phyloP scores from a whole-genome alignment of 805 yeast species.

The Cyberlindnera amylophila region DNA sequence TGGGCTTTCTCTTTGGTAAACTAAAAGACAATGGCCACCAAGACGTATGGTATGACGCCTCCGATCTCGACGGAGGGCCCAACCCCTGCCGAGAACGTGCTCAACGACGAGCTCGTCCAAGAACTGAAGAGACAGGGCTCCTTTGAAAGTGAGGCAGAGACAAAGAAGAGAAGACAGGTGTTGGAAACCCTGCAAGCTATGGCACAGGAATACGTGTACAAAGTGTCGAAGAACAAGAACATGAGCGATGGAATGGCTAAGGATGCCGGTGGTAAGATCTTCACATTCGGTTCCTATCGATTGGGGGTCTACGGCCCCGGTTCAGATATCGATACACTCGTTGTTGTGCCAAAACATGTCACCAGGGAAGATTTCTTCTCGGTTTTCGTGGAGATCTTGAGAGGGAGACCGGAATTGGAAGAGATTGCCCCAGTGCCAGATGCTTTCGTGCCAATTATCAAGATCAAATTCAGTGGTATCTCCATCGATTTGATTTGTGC shows the following conservation, averaged over 20 bases:
- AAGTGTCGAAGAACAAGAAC: constrained; percentile 74
- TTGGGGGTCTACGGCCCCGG: constrained; percentile 98
- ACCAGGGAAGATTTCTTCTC: constrained; percentile 84
- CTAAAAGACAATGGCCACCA: constrained; percentile 11
- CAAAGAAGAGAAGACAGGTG: constrained; percentile 75
- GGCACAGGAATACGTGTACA: constrained; percentile 77
- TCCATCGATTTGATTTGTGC: constrained; percentile 91
- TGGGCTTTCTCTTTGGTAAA: no score
- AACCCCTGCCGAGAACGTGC: constrained; percentile 67
- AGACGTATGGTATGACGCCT: constrained; percentile 28
- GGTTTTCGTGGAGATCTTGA: constrained; percentile 67
- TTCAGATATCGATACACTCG: constrained; percentile 92
- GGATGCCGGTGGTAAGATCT: constrained; percentile 98
- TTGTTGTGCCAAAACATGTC: constrained; percentile 97
- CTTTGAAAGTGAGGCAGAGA: constrained; percentile 83
- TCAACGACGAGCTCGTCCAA: constrained; percentile 72
- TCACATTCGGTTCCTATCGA: constrained; percentile 91
- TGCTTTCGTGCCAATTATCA: constrained; percentile 96
- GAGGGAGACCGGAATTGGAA: constrained; percentile 75
- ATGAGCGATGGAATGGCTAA: constrained; percentile 97
- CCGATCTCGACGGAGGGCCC: constrained; percentile 89
- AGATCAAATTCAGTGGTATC: constrained; percentile 84
- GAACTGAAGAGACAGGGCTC: constrained; percentile 83
- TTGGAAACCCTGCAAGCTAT: constrained; percentile 67
- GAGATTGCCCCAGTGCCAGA: constrained; percentile 94